Base-by-base conservation (phyloP, 441 rosid genomes). In the Erodium trifolium region DNA sequence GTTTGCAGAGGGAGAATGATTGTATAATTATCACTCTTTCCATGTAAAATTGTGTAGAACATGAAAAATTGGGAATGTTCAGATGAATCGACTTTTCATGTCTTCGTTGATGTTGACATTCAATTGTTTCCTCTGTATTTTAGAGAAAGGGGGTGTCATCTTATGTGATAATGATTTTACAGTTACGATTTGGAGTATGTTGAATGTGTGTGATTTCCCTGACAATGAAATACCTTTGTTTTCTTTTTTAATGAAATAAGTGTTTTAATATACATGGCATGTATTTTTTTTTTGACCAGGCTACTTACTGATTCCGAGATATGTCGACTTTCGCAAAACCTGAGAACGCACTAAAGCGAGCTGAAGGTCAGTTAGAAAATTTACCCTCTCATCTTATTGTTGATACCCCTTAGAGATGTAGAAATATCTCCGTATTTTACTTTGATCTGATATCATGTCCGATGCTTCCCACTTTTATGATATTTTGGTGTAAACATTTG, bases 261-360 rank as follows among this genome's bases (percentile, higher is more conserved):
- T 12, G 2, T 23, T 11, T 49, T 49, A 49, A 49, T 49, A 13
- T 49, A 49, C 57, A 4, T 12, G n/a, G n/a, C 2, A 13, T 49
- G 16, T 3, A 4, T 2, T 2, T 49, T 49, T n/a, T 49, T 49
- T 12, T 47, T 49, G 5, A 3, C 13, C 5, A 12, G 72, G 9
- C 10, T 59, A 7, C 63, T 16, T 14, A 4, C 8, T 6, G 63
- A 65, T 74, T 68, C 65, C 5, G 71, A 77, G 70, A 75, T 72
- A 94, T 94, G 99, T 73, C 91, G 71, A 85, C 79, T 45, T 94
- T 83, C 75, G 90, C 91, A 51, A 90, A 92, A 79, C 97, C 98
- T 0, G 96, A 94, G 83, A 92, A 91, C 55, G 99, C 99, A 0
- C 69, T 94, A 65, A 92, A 92, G 86, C 86, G 96, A 63, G 99